Conservation (phyloP, 495 filamentous ascomycete genomes). For the Antarctomyces pellizariae region DNA sequence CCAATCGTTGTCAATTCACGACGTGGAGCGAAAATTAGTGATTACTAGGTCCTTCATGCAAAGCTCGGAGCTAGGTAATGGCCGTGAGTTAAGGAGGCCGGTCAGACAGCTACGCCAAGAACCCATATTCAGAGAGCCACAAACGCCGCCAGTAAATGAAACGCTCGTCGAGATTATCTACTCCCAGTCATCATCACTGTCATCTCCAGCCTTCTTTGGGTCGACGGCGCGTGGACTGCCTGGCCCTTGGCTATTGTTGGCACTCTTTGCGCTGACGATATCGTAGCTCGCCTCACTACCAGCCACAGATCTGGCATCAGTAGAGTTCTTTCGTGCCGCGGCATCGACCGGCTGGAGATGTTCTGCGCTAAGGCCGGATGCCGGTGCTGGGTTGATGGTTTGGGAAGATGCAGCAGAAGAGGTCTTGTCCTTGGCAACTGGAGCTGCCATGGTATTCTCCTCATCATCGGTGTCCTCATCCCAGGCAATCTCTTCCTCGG, state of each 20-base stretch:
- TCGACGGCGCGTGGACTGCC: constrained; percentile 47
- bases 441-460: constrained; percentile 12
- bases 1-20: too few species aligned
- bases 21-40: too few species aligned
- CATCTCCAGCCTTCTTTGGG: constrained; percentile 22
- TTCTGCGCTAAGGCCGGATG: constrained; percentile 11
- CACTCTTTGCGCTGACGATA: constrained; percentile 51
- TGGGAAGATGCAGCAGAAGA: constrained; percentile 25
- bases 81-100: too few species aligned
- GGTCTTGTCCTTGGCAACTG: constrained; percentile 7
- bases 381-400: constrained; percentile 24
- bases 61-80: too few species aligned
- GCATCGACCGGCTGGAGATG: constrained; percentile 23
- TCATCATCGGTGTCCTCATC: constrained; percentile 58
- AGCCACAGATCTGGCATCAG: constrained; percentile 63
- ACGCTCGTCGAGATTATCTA: constrained; percentile 17
- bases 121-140: constrained; percentile 3
- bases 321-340: constrained; percentile 48
- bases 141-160: constrained; percentile 2
- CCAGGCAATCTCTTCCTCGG: constrained; percentile 65
- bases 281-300: constrained; percentile 90
- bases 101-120: too few species aligned
- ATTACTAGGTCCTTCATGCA: too few species aligned
- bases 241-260: constrained; percentile 53
- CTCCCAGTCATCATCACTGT: constrained; percentile 61